Base-by-base conservation (phyloP, 441 rosid species). In the Adansonia rubrostipa region DNA sequence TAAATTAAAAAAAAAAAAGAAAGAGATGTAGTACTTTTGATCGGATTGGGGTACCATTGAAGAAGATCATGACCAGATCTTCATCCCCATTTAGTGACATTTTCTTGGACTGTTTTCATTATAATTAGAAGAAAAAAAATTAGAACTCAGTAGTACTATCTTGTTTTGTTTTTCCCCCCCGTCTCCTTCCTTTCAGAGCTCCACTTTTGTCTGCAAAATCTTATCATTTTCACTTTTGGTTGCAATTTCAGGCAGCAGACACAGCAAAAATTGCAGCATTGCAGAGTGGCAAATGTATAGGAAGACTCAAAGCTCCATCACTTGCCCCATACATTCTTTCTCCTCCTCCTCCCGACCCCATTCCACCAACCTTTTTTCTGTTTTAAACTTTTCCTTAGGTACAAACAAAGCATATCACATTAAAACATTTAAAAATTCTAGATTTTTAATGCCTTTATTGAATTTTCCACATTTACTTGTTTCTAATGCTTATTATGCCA, bases 261-360 rank as follows among this genome's bases (percentile, higher is more conserved):
- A 84, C 87, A 78, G 66, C 81, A 80, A 82, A 44, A 14, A 45
- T 62, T 80, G 84, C 85, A 78, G 74, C 50, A 9, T 9, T 80
- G 86, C 54, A 78, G 57, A 57, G 87, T 45, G 84, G 77, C 85
- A 79, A 82, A 50, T 72, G n/a, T 33, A 63, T 74, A 10, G 81
- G 74, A 82, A 85, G 17, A 57, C 84, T 77, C 82, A 75, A 84
- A 47, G 24, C 81, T 73, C 89, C 92, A 89, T 87, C 74, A 81
- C 89, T 80, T 81, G 80, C 84, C 84, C 92, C 89, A 80, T 82
- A 81, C 89, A 82, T 77, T 77, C 84, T 76, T 36, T 80, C 86
- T 78, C 85, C 89, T 36, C 40, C 40, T 4, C 40, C 40, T 36
- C 85, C 81, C 65, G 45, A 78, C 73, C 65, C 22, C 72, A 9